Base-by-base conservation (phyloP, 2,329 filamentous ascomycete genomes). In the Aspergillus niger region DNA sequence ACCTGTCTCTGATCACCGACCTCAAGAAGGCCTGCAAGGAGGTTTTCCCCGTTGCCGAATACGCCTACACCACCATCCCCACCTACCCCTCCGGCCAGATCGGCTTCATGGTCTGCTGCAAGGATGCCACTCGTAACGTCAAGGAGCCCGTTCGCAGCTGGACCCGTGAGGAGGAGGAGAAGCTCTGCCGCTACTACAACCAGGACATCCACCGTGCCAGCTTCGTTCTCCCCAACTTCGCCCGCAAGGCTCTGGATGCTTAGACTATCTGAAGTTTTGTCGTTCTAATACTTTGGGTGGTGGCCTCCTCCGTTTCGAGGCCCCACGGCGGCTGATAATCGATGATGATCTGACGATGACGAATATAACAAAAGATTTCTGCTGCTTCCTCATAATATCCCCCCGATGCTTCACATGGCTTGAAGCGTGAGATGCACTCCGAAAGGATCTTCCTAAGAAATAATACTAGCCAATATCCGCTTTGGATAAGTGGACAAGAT, bases 41-140 rank as follows among this genome's bases (percentile, higher is more conserved):
- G 80, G 91, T 99, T 79, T 99, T 99, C 89, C 93, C 95, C 67
- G 91, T 91, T 65, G 95, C 91, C 78, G 95, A 99, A 83, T 99
- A 98, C 83, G 95, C 91, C 72, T 99, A 97, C 87, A 98, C 80
- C 74, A 98, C 94, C 73, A 99, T 99, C 80, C 95, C 95, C 62
- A 99, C 95, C 76, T 99, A 99, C 85, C 95, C 95, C 68, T 96
- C 92, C 59, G 95, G 95, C 77, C 95, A 99, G 84, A 99, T 99
- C 74, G 95, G 95, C 77, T 99, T 99, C 89, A 97, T 99, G 93
- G 91, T 99, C 76, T 98, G 95, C 89, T 91, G 86, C 89, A 98
- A 99, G 88, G 94, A 98, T 77, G 83, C 88, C 77, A 87, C 81
- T 75, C 87, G 89, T 78, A 86, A 99, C 80, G 86, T 98, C 76